Evolutionary conservation across 176 grass and related monocot species (phyloP), one percentile per base, ranked within the genome.

Genomic region (Pontederia crassipes): DNA sequence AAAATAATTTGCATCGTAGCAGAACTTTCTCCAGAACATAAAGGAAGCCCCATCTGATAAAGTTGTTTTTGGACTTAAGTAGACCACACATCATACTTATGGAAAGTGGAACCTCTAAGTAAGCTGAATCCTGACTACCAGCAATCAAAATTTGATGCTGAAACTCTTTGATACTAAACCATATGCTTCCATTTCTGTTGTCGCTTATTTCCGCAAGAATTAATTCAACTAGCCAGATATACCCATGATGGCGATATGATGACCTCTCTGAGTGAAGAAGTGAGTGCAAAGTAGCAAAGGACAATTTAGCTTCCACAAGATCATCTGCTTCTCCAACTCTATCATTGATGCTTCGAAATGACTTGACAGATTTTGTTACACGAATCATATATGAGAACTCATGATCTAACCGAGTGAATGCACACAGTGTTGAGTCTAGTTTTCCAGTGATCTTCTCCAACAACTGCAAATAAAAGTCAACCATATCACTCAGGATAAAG

Each of bases 191-290:
- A 64, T 78, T 74, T 64, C 73, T 88, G 66, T 84, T 81, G 58
- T 79, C 85, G 75, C 81, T 82, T 49, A 97, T 80, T 85, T 98
- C 93, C n/a, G 81, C 80, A 73, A 98, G 73, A 69, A 98, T 87
- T 58, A 92, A 82, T 67, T 98, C 93, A 55, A 92, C 87, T 64
- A 98, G 71, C 87, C 93, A 98, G 70, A 92, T 89, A 84, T 92
- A 98, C 64, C 93, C 93, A 91, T 98, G 87, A 62, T 98, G 93
- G 52, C 87, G 89, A 58, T 82, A 88, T 70, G 87, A 80, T 77
- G 79, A 81, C 59, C 81, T 88, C 11, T 90, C 84, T 28, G 87
- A 85, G 66, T 92, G 87, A 75, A 98, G 84, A 65, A 98, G 84
- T 52, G 87, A 88, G 72, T 89, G 87, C 57, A 98, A 78, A 11